Base-by-base conservation (phyloP, 768 basidiomycete genomes). In the Tricholoma flavovirens region DNA sequence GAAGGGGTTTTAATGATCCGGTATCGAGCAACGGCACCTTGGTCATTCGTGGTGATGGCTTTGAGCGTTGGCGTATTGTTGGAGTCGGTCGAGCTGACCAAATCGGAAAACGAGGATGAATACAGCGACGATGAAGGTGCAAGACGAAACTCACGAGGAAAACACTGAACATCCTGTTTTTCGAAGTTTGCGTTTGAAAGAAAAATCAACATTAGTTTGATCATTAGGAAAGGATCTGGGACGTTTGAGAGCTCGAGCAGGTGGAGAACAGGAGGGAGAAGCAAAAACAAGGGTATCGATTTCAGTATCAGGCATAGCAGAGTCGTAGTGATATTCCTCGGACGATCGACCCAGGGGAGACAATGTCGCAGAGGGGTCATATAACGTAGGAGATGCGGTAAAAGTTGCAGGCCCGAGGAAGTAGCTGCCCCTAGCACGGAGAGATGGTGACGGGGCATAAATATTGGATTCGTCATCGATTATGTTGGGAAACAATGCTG, bases 281-380 rank as follows among this genome's bases (percentile, higher is more conserved):
- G 52, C 52, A 32, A 53, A 53, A 21, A 40, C 24, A 29, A 53
- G 38, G 21, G 38, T 53, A 30, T 53, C 40, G 14, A 43, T 29
- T 10, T 53, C 38, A 32, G 26, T 6, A 43, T 42, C 26, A 17
- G 51, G 26, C 6, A 10, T 17, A 24, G 11, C 35, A 24, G 22
- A 26, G 32, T 52, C 40, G 38, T 40, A n/a, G 2, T 43, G 24
- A 29, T 29, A 29, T 40, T 43, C 51, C 15, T 46, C 22, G 24
- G 36, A 11, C 7, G 21, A 14, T 33, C 3, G 36, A 11, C 9
- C 24, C 6, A 22, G 26, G 26, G 51, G 42, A 5, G 36, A 53
- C 21, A 5, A 9, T 9, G 1, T 17, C 12, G 24, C 51, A 36
- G 51, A 53, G 17, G 51, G n/a, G 26, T n/a, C 10, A n/a, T 29